These are phyloP conservation scores for Corylus americana DNA, from an alignment of 306 rosid species.

Conservation along the genomic window DNA sequence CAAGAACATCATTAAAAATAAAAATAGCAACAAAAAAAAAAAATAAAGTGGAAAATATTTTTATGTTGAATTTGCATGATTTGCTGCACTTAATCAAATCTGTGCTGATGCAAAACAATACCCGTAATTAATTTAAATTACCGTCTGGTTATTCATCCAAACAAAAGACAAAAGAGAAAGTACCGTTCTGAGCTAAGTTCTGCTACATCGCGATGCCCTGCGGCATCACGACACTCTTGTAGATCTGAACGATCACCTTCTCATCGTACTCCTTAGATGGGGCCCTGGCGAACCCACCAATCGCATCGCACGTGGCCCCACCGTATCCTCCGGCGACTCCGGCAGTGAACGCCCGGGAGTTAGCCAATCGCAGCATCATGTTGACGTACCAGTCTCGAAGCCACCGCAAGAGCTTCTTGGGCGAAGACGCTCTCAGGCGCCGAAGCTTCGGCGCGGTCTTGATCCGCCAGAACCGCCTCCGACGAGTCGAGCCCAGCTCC, in stretches of 20 bases:
- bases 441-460: conserved; percentile 51
- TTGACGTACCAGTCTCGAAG: conserved; percentile 71
- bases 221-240: conserved; percentile 49
- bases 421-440: conserved; percentile 44
- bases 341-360: conserved; percentile 44
- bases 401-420: conserved; percentile 63
- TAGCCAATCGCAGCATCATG: conserved; percentile 71
- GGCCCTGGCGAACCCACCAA: conserved; percentile 26
- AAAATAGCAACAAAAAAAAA: no score
- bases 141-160: background rate
- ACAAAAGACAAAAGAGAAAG: background rate
- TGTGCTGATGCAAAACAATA: background rate
- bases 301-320: conserved; percentile 11
- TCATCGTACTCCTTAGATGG: conserved; percentile 76
- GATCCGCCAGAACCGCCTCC: conserved; percentile 54
- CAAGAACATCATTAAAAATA: background rate
- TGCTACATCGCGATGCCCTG: conserved; percentile 42
- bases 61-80: background rate
- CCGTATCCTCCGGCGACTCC: conserved; percentile 37
- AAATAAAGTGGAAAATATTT: background rate
- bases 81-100: background rate
- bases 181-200: conserved; percentile 32
- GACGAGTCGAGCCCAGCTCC: conserved; percentile 31
- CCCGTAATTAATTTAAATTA: background rate
- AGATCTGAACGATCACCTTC: conserved; percentile 65